A percentile compares a stretch with the other conserved stretches of the same genome.
These are phyloP conservation scores for Neurospora terricola DNA, from an alignment of 495 filamentous ascomycete genomes.

Conservation along the genomic window DNA sequence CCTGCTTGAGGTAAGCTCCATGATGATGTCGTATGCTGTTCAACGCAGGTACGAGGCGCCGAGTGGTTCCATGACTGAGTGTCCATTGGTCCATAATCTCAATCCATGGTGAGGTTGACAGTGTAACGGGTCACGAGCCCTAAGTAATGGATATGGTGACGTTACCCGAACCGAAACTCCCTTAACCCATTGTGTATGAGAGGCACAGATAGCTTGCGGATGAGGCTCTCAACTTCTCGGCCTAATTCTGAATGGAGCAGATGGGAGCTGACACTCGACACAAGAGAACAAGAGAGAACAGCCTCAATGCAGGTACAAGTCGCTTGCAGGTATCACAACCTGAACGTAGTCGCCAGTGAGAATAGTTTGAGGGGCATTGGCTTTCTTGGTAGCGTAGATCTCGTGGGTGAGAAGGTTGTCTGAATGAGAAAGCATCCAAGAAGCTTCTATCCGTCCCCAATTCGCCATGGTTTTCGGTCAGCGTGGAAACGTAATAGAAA, in stretches of 20 bases:
- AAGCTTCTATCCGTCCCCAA: not conserved
- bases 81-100: not conserved
- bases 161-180: not conserved
- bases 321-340: not conserved
- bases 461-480: not conserved
- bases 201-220: not conserved
- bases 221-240: not conserved
- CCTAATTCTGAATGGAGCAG: not conserved
- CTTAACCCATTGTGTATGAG: not conserved
- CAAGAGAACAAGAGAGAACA: not conserved
- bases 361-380: not conserved
- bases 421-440: not conserved
- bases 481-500: not conserved
- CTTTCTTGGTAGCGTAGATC: not conserved
- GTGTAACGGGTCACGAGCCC: not conserved
- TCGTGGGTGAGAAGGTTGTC: not conserved
- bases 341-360: not conserved
- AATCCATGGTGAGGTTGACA: not conserved
- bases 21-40: not conserved
- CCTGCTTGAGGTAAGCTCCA: not conserved
- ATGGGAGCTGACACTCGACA: not conserved
- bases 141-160: not conserved
- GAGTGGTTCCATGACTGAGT: not conserved
- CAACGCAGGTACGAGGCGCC: not conserved
- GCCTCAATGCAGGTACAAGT: not conserved